These are phyloP conservation scores for Schizosaccharomyces lindneri DNA, from an alignment of 805 yeast genomes.

Conservation along the genomic window DNA sequence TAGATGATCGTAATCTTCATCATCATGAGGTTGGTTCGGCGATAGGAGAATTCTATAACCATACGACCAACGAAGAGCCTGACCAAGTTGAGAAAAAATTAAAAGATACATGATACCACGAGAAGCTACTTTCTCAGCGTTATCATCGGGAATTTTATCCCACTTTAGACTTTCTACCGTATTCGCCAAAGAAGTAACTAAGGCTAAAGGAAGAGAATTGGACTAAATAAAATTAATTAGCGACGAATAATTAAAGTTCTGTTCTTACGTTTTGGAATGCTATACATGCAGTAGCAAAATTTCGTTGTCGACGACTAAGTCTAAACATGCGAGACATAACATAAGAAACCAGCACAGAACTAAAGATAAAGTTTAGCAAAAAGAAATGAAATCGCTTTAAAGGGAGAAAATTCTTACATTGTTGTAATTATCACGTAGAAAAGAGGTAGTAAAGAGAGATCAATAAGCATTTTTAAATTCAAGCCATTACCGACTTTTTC, in stretches of 20 bases:
- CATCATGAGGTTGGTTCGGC: background rate
- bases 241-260: background rate
- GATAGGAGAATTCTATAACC: conserved; percentile 37
- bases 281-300: conserved; percentile 89
- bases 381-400: too few relatives aligned
- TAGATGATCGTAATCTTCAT: background rate
- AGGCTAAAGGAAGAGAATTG: conserved; percentile 78
- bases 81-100: conserved; percentile 44
- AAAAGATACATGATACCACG: conserved; percentile 35
- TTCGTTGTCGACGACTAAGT: conserved; percentile 51
- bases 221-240: conserved; percentile 39
- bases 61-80: conserved; percentile 46
- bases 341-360: conserved; percentile 36
- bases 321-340: conserved; percentile 26
- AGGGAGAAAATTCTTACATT: background rate
- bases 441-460: conserved; percentile 62
- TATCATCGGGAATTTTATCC: conserved; percentile 31
- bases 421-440: conserved; percentile 57
- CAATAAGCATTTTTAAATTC: conserved; percentile 51
- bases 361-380: background rate
- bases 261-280: conserved; percentile 25
- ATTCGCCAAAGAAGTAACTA: conserved; percentile 43
- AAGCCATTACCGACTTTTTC: conserved; percentile 45
- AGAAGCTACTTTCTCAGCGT: conserved; percentile 32
- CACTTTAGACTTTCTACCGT: conserved; percentile 33